These are phyloP conservation scores for Aspergillus terreus DNA, from an alignment of 2,329 filamentous ascomycete genomes.

Conservation along the genomic window DNA sequence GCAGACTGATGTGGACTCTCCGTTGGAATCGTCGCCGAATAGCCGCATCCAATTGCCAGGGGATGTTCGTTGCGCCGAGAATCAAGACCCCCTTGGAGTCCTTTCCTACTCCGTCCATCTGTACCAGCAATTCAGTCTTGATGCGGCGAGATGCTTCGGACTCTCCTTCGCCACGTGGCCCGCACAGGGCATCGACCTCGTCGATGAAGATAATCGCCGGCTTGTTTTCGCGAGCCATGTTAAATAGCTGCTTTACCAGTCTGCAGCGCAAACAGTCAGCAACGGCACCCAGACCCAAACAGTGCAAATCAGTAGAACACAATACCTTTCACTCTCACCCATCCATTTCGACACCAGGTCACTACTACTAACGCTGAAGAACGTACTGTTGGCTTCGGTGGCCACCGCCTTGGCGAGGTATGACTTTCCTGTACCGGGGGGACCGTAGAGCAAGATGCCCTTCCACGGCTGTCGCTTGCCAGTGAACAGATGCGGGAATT, in stretches of 20 bases:
- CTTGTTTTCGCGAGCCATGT: constrained; percentile 96
- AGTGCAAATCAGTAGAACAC: constrained; percentile 2
- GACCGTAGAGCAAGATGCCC: constrained; percentile 92
- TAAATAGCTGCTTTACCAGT: constrained; percentile 93
- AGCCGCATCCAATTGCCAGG: constrained; percentile 95
- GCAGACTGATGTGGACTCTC: constrained; percentile 90
- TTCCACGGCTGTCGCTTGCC: constrained; percentile 98
- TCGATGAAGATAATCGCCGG: constrained; percentile 99
- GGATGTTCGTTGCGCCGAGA: constrained; percentile 94
- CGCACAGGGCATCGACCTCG: constrained; percentile 94
- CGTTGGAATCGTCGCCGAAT: constrained; percentile 95
- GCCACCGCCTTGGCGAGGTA: constrained; percentile 96
- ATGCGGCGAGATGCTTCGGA: constrained; percentile 95
- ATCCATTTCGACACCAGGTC: constrained; percentile 99
- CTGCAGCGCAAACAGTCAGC: constrained; percentile 43
- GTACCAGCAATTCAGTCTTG: constrained; percentile 96
- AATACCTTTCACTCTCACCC: constrained; percentile 94
- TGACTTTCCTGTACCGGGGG: constrained; percentile 95
- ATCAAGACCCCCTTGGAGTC: constrained; percentile 93
- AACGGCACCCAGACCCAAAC: constrained; percentile 5
- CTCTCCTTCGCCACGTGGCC: constrained; percentile 88
- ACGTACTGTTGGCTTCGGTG: constrained; percentile 97
- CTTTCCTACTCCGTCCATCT: constrained; percentile 98
- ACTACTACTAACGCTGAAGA: constrained; percentile 97
- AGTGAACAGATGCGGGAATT: constrained; percentile 93